phyloP scores from a whole-genome alignment of 2,329 filamentous ascomycete species.

The Fusarium sp. region DNA sequence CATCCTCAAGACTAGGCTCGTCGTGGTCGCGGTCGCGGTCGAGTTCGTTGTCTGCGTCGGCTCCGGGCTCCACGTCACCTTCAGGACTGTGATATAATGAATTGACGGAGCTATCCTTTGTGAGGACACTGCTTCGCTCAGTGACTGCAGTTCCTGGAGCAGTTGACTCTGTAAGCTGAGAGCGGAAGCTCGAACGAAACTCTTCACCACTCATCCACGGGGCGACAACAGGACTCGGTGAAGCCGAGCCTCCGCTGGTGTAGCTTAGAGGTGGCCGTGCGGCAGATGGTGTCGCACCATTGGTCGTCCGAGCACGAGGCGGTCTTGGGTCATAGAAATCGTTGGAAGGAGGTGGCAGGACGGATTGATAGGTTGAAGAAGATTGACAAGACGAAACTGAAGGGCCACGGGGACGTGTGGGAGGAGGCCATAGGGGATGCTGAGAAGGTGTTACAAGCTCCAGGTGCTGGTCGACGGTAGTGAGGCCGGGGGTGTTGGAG shows the following conservation, averaged over 20 bases:
- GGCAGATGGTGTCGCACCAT: slow-evolving; percentile 38
- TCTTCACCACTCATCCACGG: slow-evolving; percentile 63
- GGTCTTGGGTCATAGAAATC: slow-evolving; percentile 52
- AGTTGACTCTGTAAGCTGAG: slow-evolving; percentile 63
- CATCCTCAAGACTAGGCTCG: slow-evolving; percentile 70
- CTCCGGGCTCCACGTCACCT: slow-evolving; percentile 45
- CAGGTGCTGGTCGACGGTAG: slow-evolving; percentile 44
- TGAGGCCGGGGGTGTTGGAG: slow-evolving; percentile 41
- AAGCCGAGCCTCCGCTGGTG: slow-evolving; percentile 50
- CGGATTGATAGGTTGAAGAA: slow-evolving; percentile 51
- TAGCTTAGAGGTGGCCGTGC: slow-evolving; percentile 44
- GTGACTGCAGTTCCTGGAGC: slow-evolving; percentile 72
- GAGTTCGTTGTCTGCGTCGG: slow-evolving; percentile 45
- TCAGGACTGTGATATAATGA: slow-evolving; percentile 57
- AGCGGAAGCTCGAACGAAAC: slow-evolving; percentile 64
- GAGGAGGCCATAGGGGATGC: slow-evolving; percentile 53
- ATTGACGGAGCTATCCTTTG: slow-evolving; percentile 78
- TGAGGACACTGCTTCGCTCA: slow-evolving; percentile 82
- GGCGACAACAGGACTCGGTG: slow-evolving; percentile 49
- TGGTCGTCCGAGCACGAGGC: slow-evolving; percentile 44
- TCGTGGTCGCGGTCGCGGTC: slow-evolving; percentile 55
- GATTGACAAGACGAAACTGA: slow-evolving; percentile 60
- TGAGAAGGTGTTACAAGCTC: slow-evolving; percentile 45
- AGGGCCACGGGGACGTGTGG: slow-evolving; percentile 53
- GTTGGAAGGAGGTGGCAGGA: slow-evolving; percentile 53